Base-by-base conservation (phyloP, 768 basidiomycete genomes). In the Pleurotus eryngii region DNA sequence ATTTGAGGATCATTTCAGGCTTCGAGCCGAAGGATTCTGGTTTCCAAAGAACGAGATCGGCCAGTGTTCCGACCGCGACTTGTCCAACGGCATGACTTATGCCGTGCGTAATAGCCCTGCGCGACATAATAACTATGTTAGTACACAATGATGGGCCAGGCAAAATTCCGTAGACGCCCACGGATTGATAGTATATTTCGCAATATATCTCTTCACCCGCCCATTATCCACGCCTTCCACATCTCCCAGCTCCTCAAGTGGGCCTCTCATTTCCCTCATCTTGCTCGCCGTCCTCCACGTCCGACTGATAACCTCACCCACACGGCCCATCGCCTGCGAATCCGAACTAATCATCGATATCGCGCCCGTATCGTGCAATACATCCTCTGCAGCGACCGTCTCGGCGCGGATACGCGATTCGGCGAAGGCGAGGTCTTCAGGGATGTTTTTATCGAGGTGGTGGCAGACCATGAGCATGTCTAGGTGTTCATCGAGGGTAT, bases 391-490 rank as follows among this genome's bases (percentile, higher is more conserved):
- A 0, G 97, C 97, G 45, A 98, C 89, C 0, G 97, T 99, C 74
- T 98, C 96, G 0, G 85, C 93, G 37, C 97, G 85, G 64, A 99
- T 98, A 37, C 97, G 90, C 6, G 96, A 98, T 61, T 98, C 95
- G 3, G 97, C 96, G 64, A 99, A 99, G 1, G 90, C 84, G 42
- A 98, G 79, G 63, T 99, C 97, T 74, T 99, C 97, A 1, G 89
- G 83, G 62, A 96, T 93, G n/a, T 79, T 82, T 63, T 78, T 84
- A 74, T 97, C 93, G 56, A 99, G 83, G 70, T 99, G 96, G 69
- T 99, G 96, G 70, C 95, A 97, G n/a, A 98, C 95, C 94, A 98
- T 98, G 20, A 98, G 79, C 97, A 98, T 99, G 67, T 98, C 97
- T 14, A 97, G 84, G 73, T 99, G 97, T 68, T 98, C 97, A 60